Evolutionary conservation across 805 yeast species (phyloP).

Genomic region (Ogataea pilisensis): DNA sequence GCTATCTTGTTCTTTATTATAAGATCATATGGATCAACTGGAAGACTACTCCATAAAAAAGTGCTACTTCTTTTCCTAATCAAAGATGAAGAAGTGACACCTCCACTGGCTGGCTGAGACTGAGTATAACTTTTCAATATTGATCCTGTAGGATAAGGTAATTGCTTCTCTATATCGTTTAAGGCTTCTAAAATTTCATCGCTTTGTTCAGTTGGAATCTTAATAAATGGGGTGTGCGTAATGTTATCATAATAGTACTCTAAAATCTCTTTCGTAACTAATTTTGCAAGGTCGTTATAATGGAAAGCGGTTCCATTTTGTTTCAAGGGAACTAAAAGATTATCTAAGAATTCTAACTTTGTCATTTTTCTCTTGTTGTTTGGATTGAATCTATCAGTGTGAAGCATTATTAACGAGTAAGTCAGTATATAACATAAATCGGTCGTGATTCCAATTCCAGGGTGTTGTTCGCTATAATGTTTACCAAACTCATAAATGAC

Average conservation of each 20-base stretch:
- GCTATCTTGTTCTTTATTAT: conserved; percentile 27
- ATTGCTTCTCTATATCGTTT: conserved; percentile 2
- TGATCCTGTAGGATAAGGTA: conserved; percentile 29
- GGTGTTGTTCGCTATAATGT: conserved; percentile 44
- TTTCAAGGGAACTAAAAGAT: conserved; percentile 23
- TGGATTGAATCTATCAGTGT: conserved; percentile 68
- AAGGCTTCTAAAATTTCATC: conserved; percentile 19
- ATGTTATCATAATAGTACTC: conserved; percentile 67
- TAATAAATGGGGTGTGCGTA: conserved; percentile 53
- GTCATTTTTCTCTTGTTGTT: conserved; percentile 67
- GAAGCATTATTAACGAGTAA: conserved; percentile 65
- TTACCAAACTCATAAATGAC: conserved; percentile 54
- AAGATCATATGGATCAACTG: conserved; percentile 35
- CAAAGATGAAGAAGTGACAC: conserved; percentile 7
- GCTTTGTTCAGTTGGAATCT: conserved; percentile 28
- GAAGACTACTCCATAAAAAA: conserved; percentile 25
- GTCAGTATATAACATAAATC: conserved; percentile 61
- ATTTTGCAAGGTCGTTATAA: conserved; percentile 24
- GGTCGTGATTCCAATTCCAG: conserved; percentile 30
- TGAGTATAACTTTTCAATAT: conserved; percentile 11
- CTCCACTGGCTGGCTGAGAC: conserved; percentile 4
- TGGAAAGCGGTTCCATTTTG: conserved; percentile 11
- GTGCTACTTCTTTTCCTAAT: conserved; percentile 27
- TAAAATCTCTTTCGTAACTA: conserved; percentile 38
- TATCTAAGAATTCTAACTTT: conserved; percentile 54